Conservation (phyloP, 2,329 filamentous ascomycete species). For the Talaromyces rugulosus region DNA sequence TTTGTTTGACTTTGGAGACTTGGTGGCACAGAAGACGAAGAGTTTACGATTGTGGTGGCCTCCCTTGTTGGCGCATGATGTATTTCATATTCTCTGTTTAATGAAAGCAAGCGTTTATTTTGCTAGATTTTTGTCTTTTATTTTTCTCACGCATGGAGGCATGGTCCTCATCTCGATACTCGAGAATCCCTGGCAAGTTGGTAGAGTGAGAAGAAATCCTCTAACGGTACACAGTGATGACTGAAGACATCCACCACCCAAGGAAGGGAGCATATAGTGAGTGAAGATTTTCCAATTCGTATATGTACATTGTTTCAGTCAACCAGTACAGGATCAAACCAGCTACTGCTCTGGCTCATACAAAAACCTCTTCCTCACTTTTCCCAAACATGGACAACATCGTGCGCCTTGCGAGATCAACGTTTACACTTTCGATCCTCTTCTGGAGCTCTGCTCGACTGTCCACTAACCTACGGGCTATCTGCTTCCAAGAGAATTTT, state of each 20-base stretch:
- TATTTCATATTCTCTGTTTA: conserved; percentile 1
- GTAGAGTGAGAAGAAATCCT: too few species aligned
- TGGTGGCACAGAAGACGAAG: not conserved
- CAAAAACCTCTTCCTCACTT: not conserved
- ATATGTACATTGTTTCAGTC: too few species aligned
- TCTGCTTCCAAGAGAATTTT: not conserved
- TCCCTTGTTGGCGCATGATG: not conserved
- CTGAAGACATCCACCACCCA: too few species aligned
- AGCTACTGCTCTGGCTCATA: not conserved
- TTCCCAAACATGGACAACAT: not conserved
- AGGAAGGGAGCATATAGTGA: too few species aligned
- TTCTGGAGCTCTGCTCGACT: not conserved
- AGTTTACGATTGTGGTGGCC: not conserved
- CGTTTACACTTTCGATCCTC: not conserved
- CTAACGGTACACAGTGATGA: too few species aligned
- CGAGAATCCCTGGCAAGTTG: too few species aligned
- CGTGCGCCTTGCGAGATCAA: not conserved
- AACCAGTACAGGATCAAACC: not conserved
- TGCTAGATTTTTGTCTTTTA: not conserved
- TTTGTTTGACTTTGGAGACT: not conserved
- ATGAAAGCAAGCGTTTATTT: not conserved
- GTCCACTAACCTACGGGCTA: not conserved
- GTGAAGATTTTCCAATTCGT: too few species aligned
- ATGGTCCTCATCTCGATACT: too few species aligned
- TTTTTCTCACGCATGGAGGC: not conserved